Conservation (phyloP, 768 basidiomycete species). For the Trametes cubensis region DNA sequence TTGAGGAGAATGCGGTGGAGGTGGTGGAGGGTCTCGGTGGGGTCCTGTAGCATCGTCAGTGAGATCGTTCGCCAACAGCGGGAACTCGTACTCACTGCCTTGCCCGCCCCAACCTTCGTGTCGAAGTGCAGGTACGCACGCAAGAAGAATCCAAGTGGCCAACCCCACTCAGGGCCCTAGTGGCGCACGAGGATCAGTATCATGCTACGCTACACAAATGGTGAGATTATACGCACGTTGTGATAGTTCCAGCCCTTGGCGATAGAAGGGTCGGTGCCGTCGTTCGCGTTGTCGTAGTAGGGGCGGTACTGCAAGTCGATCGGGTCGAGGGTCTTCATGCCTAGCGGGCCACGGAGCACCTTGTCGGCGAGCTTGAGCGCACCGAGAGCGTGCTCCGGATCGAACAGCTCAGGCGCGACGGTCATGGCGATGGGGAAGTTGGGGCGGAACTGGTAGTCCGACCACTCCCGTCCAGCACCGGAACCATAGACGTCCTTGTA, state of each 20-base stretch:
- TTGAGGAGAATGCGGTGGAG: conserved; percentile 73
- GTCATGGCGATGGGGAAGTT: conserved; percentile 98
- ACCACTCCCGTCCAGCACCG: conserved; percentile 86
- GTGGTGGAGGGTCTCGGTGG: conserved; percentile 72
- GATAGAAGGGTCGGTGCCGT: conserved; percentile 76
- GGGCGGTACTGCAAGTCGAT: conserved; percentile 87
- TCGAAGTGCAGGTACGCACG: conserved; percentile 93
- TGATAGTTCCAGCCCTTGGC: conserved; percentile 98
- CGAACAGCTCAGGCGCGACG: conserved; percentile 94
- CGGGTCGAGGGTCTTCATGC: conserved; percentile 96
- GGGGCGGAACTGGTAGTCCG: conserved; percentile 92
- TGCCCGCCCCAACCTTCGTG: conserved; percentile 62
- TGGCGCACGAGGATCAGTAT: not conserved
- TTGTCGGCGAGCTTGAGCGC: conserved; percentile 82
- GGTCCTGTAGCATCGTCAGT: conserved; percentile 50
- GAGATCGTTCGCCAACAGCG: not conserved
- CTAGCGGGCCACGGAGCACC: conserved; percentile 82
- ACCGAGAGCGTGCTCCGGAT: conserved; percentile 73
- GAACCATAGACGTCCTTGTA: conserved; percentile 99
- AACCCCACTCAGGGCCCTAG: conserved; percentile 92
- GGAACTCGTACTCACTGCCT: conserved; percentile 53
- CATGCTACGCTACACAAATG: conserved; percentile 18
- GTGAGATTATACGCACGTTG: conserved; percentile 53
- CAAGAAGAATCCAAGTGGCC: conserved; percentile 95
- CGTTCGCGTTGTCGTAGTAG: conserved; percentile 91